Evolutionary conservation across 768 basidiomycete genomes (phyloP).

Genomic region (Leucosporidium creatinivorum): DNA sequence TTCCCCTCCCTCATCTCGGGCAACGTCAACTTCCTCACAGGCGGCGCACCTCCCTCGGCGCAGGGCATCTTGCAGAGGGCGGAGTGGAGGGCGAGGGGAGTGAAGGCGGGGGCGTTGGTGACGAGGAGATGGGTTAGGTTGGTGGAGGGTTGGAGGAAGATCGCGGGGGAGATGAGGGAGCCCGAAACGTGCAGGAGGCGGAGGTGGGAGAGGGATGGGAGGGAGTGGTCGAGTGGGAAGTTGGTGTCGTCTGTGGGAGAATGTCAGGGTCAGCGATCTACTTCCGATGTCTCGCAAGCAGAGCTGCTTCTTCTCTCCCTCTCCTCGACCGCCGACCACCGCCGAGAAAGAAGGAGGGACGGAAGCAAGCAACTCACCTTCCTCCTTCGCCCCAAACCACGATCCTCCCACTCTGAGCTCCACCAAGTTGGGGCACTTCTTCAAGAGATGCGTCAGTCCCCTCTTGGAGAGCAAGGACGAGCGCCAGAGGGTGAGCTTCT

Average conservation of each 20-base stretch:
- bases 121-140: constrained; percentile 26
- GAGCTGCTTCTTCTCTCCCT: too few relatives aligned
- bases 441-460: constrained; percentile 23
- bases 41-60: constrained; percentile 3
- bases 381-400: constrained; percentile 33
- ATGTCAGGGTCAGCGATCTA: background rate
- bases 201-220: constrained; percentile 23
- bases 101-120: constrained; percentile 13
- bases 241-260: constrained; percentile 19
- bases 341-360: background rate
- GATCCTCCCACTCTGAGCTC: constrained; percentile 25
- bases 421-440: constrained; percentile 23
- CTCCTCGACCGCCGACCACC: too few relatives aligned
- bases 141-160: constrained; percentile 12
- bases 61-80: constrained; percentile 17
- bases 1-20: constrained; percentile 18
- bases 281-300: too few relatives aligned
- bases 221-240: constrained; percentile 23
- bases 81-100: constrained; percentile 18
- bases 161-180: constrained; percentile 20
- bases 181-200: constrained; percentile 16
- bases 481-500: constrained; percentile 29
- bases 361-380: constrained; percentile 9
- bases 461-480: constrained; percentile 23
- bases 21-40: constrained; percentile 15